Evolutionary conservation across 2,329 filamentous ascomycete species (phyloP).

Genomic region (Dryadomyces sulphureus): DNA sequence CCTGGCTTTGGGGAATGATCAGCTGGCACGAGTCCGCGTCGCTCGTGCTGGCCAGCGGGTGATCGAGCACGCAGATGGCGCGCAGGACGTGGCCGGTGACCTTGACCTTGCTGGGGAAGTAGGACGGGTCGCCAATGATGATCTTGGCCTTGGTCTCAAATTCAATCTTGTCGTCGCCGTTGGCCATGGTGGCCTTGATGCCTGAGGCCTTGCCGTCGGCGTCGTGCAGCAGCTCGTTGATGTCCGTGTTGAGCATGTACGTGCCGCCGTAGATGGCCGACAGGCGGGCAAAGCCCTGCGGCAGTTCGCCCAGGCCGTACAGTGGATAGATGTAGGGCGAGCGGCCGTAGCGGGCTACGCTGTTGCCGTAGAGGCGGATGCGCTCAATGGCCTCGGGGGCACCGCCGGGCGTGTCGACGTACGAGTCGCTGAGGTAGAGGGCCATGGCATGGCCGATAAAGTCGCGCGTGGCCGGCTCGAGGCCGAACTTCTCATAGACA

Average conservation of each 20-base stretch:
- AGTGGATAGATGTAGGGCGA: conserved; percentile 99
- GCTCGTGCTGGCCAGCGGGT: conserved; percentile 80
- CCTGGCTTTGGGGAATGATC: conserved; percentile 95
- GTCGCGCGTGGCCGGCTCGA: conserved; percentile 78
- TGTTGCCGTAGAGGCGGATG: conserved; percentile 93
- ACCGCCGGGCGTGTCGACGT: conserved; percentile 57
- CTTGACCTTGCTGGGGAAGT: conserved; percentile 83
- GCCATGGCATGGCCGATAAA: conserved; percentile 99
- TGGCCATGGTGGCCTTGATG: conserved; percentile 95
- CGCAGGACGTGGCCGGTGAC: conserved; percentile 83
- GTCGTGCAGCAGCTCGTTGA: conserved; percentile 82
- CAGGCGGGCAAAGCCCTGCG: conserved; percentile 91
- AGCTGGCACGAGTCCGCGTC: conserved; percentile 83
- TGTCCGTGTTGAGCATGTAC: conserved; percentile 95
- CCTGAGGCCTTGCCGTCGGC: conserved; percentile 70
- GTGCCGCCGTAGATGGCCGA: conserved; percentile 98
- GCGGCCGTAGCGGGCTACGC: conserved; percentile 93
- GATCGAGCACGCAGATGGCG: conserved; percentile 94
- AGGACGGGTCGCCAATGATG: conserved; percentile 90
- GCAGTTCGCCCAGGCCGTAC: conserved; percentile 92
- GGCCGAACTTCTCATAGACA: conserved; percentile 95
- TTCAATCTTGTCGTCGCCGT: conserved; percentile 71
- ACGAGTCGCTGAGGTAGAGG: conserved; percentile 79
- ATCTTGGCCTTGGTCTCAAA: conserved; percentile 94
- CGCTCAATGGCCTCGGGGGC: conserved; percentile 80